Conservation (phyloP, 2,329 filamentous ascomycete species). For the Chrysoporthe puriensis region DNA sequence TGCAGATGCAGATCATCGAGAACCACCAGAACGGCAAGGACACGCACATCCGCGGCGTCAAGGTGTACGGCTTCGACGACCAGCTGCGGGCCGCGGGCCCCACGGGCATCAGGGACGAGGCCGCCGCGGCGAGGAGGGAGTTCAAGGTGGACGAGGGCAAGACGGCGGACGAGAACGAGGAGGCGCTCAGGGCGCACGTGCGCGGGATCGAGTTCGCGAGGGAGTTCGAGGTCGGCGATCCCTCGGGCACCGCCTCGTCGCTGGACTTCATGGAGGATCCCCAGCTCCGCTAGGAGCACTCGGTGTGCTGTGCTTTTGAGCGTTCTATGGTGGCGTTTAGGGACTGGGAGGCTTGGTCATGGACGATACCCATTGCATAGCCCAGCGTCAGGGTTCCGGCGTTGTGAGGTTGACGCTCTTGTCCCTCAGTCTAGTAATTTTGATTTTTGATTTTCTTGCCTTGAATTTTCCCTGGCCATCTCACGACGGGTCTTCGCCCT, state of each 20-base stretch:
- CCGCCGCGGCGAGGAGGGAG: conserved; percentile 35
- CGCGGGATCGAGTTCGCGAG: conserved; percentile 34
- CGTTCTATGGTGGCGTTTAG: neutral
- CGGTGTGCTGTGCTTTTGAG: neutral
- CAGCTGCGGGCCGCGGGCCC: conserved; percentile 48
- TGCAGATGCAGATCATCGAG: conserved; percentile 89
- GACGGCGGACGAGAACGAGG: conserved; percentile 40
- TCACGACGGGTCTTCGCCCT: neutral
- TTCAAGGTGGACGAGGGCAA: conserved; percentile 38
- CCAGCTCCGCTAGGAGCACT: conserved; percentile 17
- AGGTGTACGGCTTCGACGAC: conserved; percentile 71
- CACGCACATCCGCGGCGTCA: conserved; percentile 92
- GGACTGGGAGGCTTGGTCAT: conserved; percentile 10
- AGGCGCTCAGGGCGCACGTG: conserved; percentile 38
- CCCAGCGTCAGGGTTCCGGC: neutral
- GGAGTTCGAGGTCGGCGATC: conserved; percentile 11
- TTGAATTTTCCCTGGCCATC: neutral
- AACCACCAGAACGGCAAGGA: conserved; percentile 99
- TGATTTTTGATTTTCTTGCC: neutral
- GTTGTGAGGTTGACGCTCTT: conserved; percentile 2
- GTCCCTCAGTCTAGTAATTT: neutral
- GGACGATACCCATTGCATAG: conserved; percentile 16
- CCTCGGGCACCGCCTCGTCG: conserved; percentile 28
- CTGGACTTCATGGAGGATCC: conserved; percentile 31
- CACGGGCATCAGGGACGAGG: conserved; percentile 35